Evolutionary conservation across 805 yeast species (phyloP), one percentile per base, ranked within the genome.

Genomic region (Brettanomyces anomalus): DNA sequence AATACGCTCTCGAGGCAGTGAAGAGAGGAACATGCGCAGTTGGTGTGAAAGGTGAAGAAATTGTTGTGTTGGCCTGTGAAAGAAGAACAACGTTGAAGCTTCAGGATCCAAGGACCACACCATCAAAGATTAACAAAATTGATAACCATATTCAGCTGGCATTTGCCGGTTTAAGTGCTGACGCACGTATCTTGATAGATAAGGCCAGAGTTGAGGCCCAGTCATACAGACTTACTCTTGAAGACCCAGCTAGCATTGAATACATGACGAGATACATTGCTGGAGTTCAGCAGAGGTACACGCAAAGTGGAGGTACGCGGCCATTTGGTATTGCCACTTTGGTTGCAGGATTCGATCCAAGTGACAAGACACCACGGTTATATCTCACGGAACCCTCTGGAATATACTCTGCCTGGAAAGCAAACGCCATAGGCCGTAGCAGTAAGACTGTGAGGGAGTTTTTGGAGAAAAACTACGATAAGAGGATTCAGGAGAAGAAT

Each of bases 21-120:
- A 93, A 90, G 61, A 78, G 97, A 66, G 98, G 98, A 46, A 93
- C 98, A 3, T 87, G 96, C 61, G 96, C 97, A 2, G 96, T 93
- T 38, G 98, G 97, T 34, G 90, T 93, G 46, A 90, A 89, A 62
- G 97, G 97, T 42, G 73, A 75, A 49, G 81, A 80, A 47, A 77
- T 81, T 46, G 97, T 93, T 10, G 96, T 93, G 10, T 73, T 93
- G 38, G 98, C 97, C 18, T 90, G 97, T 67, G 98, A 93, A 64
- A 85, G 90, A 70, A 80, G 97, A 68, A 85, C 95, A 38, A 89
- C 97, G 1, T 70, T 93, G 58, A 93, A 93, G 63, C 72, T 93
- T 51, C 98, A 93, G 67, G 97, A 93, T 65, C 90, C 97, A 39
- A 77, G 97, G 61, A 90, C 86, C 50, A 89, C 97, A 2, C 97